Evolutionary conservation across 2,329 filamentous ascomycete genomes (phyloP), one percentile per base, ranked within the genome.

Genomic region (Clarireedia hainanense): DNA sequence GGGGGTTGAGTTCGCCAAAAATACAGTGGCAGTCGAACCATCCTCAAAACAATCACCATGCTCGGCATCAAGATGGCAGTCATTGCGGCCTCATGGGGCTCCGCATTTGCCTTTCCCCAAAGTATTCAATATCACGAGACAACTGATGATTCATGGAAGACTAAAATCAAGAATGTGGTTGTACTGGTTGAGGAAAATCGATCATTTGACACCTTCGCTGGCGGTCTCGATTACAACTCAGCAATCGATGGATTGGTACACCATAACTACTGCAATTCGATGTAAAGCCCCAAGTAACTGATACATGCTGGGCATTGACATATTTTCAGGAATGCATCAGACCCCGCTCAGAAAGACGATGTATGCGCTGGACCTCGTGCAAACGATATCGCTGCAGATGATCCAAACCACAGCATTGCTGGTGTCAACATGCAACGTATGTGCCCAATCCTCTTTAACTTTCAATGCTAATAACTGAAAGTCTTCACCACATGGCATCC

Each of bases 91-190:
- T 51, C 63, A n/a, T 61, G 57, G 27, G 56, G 61, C 27, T 40
- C 61, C 45, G 60, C 54, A n/a, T 52, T 65, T 17, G 63, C 64
- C 30, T 53, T 46, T 37, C 57, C 57, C 20, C 58, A 57, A 42
- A 50, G 45, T 9, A 57, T 52, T 26, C 57, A 57, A 47, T 60
- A 42, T 49, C 59, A 63, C 7, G 58, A 56, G 14, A 52, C 48
- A 15, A 15, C 52, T 5, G 51, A 53, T 23, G 7, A 40, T 37
- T 51, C 52, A 40, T 67, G 64, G 63, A 70, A 68, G 55, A 63
- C 60, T 39, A 73, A 72, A 55, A 77, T 77, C 65, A 76, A 76
- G 65, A 74, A 74, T 60, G 74, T 76, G 5, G 74, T 77, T 47
- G 71, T 76, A 26, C 65, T 77, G 17, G 73, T 76, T 9, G 68